phyloP scores from a whole-genome alignment of 2,329 filamentous ascomycete genomes.

The Fusarium chuoi region DNA sequence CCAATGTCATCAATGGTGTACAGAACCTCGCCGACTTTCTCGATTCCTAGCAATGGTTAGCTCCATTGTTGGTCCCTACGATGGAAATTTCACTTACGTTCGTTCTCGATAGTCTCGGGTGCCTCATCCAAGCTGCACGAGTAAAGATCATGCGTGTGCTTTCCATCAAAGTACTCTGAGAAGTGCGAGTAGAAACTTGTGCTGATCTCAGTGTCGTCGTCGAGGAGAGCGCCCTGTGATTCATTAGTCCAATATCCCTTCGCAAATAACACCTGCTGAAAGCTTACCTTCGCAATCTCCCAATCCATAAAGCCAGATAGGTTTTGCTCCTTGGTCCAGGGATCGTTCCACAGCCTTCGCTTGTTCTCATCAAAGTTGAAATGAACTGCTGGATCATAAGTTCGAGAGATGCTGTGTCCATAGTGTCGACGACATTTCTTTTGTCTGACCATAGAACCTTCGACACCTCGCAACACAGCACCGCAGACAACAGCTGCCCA shows the following conservation, averaged over 20 bases:
- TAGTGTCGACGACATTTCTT: neutral
- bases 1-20: neutral
- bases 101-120: neutral
- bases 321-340: neutral
- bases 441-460: neutral
- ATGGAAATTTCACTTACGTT: accelerated
- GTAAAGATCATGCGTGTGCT: neutral
- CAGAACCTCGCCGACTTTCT: neutral
- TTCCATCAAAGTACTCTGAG: neutral
- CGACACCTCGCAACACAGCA: neutral
- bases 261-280: accelerated
- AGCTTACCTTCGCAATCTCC: neutral
- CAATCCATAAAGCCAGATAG: neutral
- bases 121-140: neutral
- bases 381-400: neutral
- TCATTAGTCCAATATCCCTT: neutral
- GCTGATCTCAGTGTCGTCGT: neutral
- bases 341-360: neutral
- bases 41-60: neutral
- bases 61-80: accelerated
- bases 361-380: neutral
- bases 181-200: neutral
- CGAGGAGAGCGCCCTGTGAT: neutral
- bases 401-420: neutral
- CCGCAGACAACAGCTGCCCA: neutral